phyloP scores from a whole-genome alignment of 805 yeast species.

The Suhomyces xylopsoci region DNA sequence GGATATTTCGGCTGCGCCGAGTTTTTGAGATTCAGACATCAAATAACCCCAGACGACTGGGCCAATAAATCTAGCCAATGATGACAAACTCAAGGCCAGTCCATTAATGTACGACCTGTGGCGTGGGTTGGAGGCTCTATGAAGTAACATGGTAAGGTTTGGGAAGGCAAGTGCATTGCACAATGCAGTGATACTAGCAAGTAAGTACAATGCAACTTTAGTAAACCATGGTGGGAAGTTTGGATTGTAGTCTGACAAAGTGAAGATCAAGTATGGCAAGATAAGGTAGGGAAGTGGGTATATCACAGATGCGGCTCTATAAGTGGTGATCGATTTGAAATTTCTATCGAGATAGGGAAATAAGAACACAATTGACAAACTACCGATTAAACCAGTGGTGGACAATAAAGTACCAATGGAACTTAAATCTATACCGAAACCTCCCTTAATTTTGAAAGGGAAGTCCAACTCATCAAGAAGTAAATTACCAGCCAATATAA shows the following conservation, averaged over 20 bases:
- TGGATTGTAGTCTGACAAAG: conserved; percentile 33
- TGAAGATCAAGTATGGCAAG: conserved; percentile 48
- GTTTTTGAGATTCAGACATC: conserved; percentile 27
- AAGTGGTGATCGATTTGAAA: conserved; percentile 45
- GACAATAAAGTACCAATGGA: conserved; percentile 52
- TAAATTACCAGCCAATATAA: conserved; percentile 43
- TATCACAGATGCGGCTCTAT: conserved; percentile 34
- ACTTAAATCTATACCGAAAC: conserved; percentile 46
- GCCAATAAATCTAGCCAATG: conserved; percentile 55
- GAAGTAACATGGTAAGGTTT: conserved; percentile 50
- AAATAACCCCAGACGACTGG: conserved; percentile 55
- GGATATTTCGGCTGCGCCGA: conserved; percentile 23
- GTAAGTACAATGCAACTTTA: conserved; percentile 24
- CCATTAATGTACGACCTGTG: conserved; percentile 61
- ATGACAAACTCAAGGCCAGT: conserved; percentile 48
- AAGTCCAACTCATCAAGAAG: conserved; percentile 31
- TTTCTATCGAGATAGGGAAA: conserved; percentile 52
- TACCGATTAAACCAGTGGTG: conserved; percentile 52
- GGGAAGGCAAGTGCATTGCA: conserved; percentile 51
- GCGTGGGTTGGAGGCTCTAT: conserved; percentile 50
- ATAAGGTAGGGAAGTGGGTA: conserved; percentile 46
- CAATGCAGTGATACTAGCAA: conserved; percentile 26
- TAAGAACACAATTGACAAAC: conserved; percentile 45
- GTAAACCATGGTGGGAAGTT: conserved; percentile 21
- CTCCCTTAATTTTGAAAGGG: conserved; percentile 51